These are phyloP conservation scores for Blastocystis hominis DNA, from an alignment of 352 stramenopile genomes.

Conservation along the genomic window DNA sequence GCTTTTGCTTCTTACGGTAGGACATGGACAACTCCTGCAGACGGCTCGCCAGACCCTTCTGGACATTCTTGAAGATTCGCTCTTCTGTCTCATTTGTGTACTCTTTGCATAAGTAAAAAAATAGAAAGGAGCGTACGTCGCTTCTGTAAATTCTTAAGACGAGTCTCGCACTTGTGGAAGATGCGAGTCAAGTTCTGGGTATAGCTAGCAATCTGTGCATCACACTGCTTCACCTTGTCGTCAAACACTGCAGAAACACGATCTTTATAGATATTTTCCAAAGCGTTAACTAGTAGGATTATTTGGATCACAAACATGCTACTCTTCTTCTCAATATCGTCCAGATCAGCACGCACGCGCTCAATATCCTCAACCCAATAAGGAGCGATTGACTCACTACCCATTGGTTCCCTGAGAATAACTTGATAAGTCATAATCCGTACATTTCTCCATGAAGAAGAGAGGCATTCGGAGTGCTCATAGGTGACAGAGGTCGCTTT, in stretches of 20 bases:
- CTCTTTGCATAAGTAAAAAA: neutral
- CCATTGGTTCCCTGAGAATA: neutral
- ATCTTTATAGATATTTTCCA: slow-evolving; percentile 56
- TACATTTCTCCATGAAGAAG: slow-evolving; percentile 39
- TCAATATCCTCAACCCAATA: slow-evolving; percentile 58
- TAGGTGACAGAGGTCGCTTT: slow-evolving; percentile 38
- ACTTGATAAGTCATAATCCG: neutral
- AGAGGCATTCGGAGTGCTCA: slow-evolving; percentile 2
- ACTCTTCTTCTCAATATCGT: slow-evolving; percentile 57
- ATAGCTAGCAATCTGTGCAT: slow-evolving; percentile 51
- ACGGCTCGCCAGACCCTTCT: slow-evolving; percentile 81
- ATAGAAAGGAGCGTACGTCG: neutral
- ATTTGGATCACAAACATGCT: neutral
- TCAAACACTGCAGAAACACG: slow-evolving; percentile 54
- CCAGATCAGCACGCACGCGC: slow-evolving; percentile 32
- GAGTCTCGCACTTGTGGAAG: slow-evolving; percentile 44
- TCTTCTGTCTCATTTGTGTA: slow-evolving; percentile 58
- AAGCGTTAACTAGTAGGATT: slow-evolving; percentile 20
- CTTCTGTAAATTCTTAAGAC: slow-evolving; percentile 51
- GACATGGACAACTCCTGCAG: slow-evolving; percentile 86
- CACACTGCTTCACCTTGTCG: slow-evolving; percentile 46
- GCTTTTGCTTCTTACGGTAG: slow-evolving; percentile 92
- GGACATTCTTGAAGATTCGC: slow-evolving; percentile 65
- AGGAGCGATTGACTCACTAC: slow-evolving; percentile 48
- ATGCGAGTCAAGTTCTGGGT: slow-evolving; percentile 54